Percentiles rank a stretch among this genome's conserved stretches.
Evolutionary conservation across 768 basidiomycete genomes (phyloP).

Genomic region (Goffeauzyma gilvescens): DNA sequence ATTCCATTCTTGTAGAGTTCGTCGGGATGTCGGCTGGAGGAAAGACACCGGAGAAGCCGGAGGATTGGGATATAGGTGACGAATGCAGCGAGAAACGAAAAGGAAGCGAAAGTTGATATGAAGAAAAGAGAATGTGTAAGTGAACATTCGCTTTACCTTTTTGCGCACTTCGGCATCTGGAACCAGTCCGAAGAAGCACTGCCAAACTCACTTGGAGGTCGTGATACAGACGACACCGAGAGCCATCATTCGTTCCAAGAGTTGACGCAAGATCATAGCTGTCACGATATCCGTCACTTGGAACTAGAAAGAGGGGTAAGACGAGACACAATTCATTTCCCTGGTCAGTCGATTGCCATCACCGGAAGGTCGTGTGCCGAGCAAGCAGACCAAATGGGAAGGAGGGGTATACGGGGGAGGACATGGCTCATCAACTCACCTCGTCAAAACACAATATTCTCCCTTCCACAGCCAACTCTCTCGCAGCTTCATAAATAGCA

Average conservation of each 20-base stretch:
- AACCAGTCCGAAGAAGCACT: background rate
- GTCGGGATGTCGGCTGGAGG: conserved; percentile 73
- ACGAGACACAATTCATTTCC: background rate
- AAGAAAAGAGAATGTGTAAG: background rate
- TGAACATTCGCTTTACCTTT: no score
- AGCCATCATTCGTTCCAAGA: conserved; percentile 67
- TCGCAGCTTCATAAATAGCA: conserved; percentile 67
- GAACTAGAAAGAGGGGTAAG: background rate
- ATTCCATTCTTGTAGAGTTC: conserved; percentile 98
- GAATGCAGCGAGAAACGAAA: background rate
- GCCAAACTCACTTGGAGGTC: conserved; percentile 73
- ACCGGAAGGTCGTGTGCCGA: no score
- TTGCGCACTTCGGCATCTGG: no score
- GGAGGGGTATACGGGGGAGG: no score
- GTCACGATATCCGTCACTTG: conserved; percentile 93
- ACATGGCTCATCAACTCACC: no score
- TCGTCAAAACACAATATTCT: conserved; percentile 88
- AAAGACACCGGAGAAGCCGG: conserved; percentile 4
- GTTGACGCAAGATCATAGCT: conserved; percentile 85
- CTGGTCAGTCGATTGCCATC: no score
- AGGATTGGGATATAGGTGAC: background rate
- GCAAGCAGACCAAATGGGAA: no score
- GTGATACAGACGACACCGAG: conserved; percentile 85
- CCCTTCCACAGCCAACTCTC: conserved; percentile 67
- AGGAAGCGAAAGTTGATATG: background rate